Conservation (phyloP, 768 basidiomycete species). For the Leccinum variicolor region DNA sequence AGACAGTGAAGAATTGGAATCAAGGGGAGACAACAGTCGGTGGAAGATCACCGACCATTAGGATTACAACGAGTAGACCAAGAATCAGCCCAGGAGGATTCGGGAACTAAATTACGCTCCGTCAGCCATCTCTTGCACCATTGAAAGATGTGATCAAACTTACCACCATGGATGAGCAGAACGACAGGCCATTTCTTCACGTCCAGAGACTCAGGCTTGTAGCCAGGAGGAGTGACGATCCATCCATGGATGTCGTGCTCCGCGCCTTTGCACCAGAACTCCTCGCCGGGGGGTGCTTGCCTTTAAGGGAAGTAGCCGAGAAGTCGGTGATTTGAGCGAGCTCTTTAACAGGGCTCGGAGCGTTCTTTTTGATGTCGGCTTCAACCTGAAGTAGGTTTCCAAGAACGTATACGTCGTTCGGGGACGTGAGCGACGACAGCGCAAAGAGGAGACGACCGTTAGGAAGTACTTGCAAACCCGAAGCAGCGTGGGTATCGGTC, state of each 20-base stretch:
- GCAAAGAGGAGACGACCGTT: slow-evolving; percentile 66
- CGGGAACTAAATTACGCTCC: slow-evolving; percentile 47
- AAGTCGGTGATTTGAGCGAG: slow-evolving; percentile 64
- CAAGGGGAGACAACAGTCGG: background rate
- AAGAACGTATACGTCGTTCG: slow-evolving; percentile 76
- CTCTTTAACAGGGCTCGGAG: slow-evolving; percentile 26
- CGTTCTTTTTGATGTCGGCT: slow-evolving; percentile 34
- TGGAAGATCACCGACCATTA: slow-evolving; percentile 45
- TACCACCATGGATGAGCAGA: slow-evolving; percentile 81
- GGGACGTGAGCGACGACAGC: slow-evolving; percentile 68
- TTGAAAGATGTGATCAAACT: slow-evolving; percentile 2
- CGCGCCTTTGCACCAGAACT: slow-evolving; percentile 90
- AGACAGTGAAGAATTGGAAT: slow-evolving; percentile 42
- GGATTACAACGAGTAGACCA: slow-evolving; percentile 96
- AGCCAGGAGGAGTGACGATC: slow-evolving; percentile 78
- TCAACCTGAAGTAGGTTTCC: slow-evolving; percentile 44
- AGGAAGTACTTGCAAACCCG: slow-evolving; percentile 59
- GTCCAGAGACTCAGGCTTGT: slow-evolving; percentile 63
- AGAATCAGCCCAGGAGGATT: slow-evolving; percentile 84
- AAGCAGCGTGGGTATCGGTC: slow-evolving; percentile 54
- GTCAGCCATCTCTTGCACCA: slow-evolving; percentile 57
- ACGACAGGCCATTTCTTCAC: slow-evolving; percentile 76
- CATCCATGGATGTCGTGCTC: slow-evolving; percentile 78
- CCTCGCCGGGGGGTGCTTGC: slow-evolving; percentile 61
- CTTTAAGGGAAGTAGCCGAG: slow-evolving; percentile 50